phyloP scores from a whole-genome alignment of 2,329 filamentous ascomycete species.

The Pseudopithomyces chartarum region DNA sequence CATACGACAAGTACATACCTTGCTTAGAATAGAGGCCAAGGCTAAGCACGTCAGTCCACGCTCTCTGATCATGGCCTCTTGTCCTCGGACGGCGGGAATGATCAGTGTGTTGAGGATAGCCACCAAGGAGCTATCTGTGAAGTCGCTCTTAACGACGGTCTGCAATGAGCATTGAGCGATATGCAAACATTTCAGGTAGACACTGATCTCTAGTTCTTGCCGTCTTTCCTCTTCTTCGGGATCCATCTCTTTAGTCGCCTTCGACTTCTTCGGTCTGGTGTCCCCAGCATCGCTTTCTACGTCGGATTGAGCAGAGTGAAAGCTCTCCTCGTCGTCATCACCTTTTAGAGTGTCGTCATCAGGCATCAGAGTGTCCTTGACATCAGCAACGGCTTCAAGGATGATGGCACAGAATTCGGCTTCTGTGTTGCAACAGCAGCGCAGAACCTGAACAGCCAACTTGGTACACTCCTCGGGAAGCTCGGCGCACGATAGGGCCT shows the following conservation, averaged over 20 bases:
- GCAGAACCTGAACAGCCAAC: constrained; percentile 79
- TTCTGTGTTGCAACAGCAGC: constrained; percentile 81
- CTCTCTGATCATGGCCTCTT: constrained; percentile 91
- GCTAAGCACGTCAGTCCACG: constrained; percentile 87
- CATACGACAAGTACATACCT: constrained; percentile 53
- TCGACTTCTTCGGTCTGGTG: constrained; percentile 29
- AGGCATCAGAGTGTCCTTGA: constrained; percentile 85
- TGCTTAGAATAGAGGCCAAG: constrained; percentile 87
- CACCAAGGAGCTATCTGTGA: constrained; percentile 88
- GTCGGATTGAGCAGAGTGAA: constrained; percentile 90
- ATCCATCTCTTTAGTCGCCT: constrained; percentile 47
- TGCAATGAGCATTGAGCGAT: constrained; percentile 98
- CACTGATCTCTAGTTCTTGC: constrained; percentile 86
- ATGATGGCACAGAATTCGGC: constrained; percentile 84
- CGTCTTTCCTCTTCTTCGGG: constrained; percentile 66
- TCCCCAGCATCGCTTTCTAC: constrained; percentile 60
- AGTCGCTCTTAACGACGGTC: constrained; percentile 85
- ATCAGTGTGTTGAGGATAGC: constrained; percentile 98
- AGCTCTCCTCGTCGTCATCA: constrained; percentile 69
- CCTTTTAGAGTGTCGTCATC: constrained; percentile 62
- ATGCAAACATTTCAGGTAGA: constrained; percentile 97
- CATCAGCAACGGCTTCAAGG: constrained; percentile 92
- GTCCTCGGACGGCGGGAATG: constrained; percentile 90
- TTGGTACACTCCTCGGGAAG: constrained; percentile 92
- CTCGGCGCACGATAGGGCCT: constrained; percentile 82